Base-by-base conservation (phyloP, 805 yeast genomes). In the Ogataea henricii region DNA sequence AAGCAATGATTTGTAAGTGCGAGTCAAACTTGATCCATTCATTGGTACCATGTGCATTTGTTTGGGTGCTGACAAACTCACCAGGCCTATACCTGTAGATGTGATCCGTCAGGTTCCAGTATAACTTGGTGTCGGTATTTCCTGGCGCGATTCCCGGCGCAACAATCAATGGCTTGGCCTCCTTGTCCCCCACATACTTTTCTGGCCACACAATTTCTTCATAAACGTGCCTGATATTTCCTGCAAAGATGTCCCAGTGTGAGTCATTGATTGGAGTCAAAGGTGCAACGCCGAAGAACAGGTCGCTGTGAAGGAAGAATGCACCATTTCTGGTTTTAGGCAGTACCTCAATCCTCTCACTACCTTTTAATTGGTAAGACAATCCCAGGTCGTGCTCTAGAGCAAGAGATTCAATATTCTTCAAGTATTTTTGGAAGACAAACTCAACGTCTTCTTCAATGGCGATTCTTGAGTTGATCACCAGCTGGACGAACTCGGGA, bases 381-480 rank as follows among this genome's bases (percentile, higher is more conserved):
- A 59, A 41, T 18, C 84, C 86, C 21, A 81, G 65, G 37, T 69
- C 73, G 56, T 72, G 72, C 52, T 73, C 67, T 18, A 69, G 51
- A 4, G 88, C 84, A 39, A 78, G 64, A 20, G 54, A 57, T 40
- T 57, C 45, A 14, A 74, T 74, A 32, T 73, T 65, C 12, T 60
- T 46, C 17, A 63, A 46, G 47, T 77, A 67, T 43, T 68, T 70
- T 18, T 71, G 70, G 14, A 68, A 55, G 3, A 74, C 76, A 16
- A 69, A 74, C 4, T 69, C 65, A 1, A 77, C 71, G 18, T 74
- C 66, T 13, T 82, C 74, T 49, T 79, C 88, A 30, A 82, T 67
- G 16, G 80, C 76, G 46, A 87, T 70, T 57, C 92, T 73, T 59
- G 83, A 82, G 64, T 87, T 85, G 37, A 83, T 70, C 22, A 71